Evolutionary conservation across 2,329 filamentous ascomycete species (phyloP), one percentile per base, ranked within the genome.

Genomic region (Ilyonectria destructans): DNA sequence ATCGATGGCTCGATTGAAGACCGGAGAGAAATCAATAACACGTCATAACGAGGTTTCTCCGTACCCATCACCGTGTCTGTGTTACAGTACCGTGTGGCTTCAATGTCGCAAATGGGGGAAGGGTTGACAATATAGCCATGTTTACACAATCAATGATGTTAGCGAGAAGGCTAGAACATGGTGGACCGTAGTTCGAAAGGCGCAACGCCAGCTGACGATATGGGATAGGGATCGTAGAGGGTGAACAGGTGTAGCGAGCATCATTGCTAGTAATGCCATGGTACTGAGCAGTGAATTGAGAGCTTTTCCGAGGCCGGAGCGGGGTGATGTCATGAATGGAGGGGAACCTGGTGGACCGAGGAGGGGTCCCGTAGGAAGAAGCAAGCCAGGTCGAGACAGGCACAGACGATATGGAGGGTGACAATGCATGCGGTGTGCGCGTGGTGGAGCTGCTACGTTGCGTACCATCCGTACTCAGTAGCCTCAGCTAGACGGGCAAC

Each of bases 31-130:
- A n/a, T 9, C n/a, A 21, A 29, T 35, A n/a, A 35, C 31, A 54
- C 31, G 15, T 6, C 15, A 13, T 54, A 35, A 35, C 51, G 51
- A 37, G 31, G n/a, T 54, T 43, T 29, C 51, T 9, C 35, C n/a
- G 29, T 23, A 19, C 43, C 26, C 15, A 31, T 23, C 26, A 17
- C 48, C 29, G 29, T n/a, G 12, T 33, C 19, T 6, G 56, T 58
- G 43, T 48, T 26, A 58, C 40, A 21, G 40, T n/a, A 6, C 48
- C 40, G 37, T 45, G 56, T 48, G 43, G 56, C 56, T 49, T 58
- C 56, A 54, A 54, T 54, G 51, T 35, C 51, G 51, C 49, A 35
- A 19, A 29, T 13, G 29, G 33, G 49, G 9, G 19, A 13, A 21
- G 6, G 17, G 9, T 19, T 17, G 31, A 19, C 17, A 52, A 33